phyloP scores from a whole-genome alignment of 768 basidiomycete genomes.

The Pleurotus cornucopiae region DNA sequence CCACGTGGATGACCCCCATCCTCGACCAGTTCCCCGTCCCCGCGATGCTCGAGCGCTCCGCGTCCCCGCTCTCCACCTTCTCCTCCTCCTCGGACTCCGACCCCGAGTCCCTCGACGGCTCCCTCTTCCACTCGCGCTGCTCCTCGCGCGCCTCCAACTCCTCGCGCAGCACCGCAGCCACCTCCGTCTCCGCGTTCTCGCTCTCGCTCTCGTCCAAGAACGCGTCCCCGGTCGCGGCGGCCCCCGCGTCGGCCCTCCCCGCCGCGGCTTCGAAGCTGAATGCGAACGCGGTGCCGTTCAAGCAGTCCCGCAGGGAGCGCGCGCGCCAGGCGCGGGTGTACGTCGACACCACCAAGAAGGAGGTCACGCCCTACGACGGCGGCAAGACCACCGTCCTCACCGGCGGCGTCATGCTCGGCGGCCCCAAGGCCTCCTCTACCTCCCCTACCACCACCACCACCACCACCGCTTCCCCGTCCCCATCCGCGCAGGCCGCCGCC shows the following conservation, averaged over 20 bases:
- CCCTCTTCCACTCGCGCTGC: constrained; percentile 48
- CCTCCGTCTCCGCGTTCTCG: constrained; percentile 49
- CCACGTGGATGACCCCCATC: constrained; percentile 68
- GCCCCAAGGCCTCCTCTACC: constrained; percentile 21
- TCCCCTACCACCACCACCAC: background rate
- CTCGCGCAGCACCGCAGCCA: constrained; percentile 37
- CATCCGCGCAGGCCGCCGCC: too few species aligned
- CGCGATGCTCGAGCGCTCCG: constrained; percentile 12
- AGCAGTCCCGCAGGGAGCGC: constrained; percentile 65
- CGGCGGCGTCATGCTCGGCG: constrained; percentile 84
- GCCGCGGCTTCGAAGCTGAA: too few species aligned
- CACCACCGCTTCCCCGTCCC: too few species aligned
- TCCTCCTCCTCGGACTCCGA: constrained; percentile 54
- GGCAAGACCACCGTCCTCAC: constrained; percentile 87
- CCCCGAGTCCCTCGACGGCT: constrained; percentile 19
- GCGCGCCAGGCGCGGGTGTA: constrained; percentile 68
- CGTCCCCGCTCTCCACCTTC: constrained; percentile 46
- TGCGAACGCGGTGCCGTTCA: constrained; percentile 16
- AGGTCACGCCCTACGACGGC: constrained; percentile 82
- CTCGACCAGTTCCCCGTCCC: constrained; percentile 53
- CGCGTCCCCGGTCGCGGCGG: constrained; percentile 13
- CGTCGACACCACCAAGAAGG: constrained; percentile 69
- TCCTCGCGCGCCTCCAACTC: constrained; percentile 74
- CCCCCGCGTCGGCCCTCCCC: too few species aligned
- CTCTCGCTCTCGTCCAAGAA: constrained; percentile 40